Evolutionary conservation across 805 yeast species (phyloP).

Genomic region (Zygosaccharomyces gambellarensis): DNA sequence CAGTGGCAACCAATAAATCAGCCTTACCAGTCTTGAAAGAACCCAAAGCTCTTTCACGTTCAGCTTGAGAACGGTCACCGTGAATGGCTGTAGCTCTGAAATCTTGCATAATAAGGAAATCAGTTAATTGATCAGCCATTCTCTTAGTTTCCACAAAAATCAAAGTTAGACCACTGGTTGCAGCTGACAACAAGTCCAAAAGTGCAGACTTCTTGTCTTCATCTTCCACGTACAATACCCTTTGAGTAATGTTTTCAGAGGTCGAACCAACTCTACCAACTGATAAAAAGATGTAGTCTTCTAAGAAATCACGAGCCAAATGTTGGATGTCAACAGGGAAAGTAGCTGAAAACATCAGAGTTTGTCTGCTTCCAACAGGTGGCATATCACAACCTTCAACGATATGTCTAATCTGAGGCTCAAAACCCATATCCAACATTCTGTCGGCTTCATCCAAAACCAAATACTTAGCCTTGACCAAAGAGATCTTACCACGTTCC

Average conservation of each 20-base stretch:
- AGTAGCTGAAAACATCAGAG: conserved; percentile 97
- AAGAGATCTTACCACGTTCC: conserved; percentile 90
- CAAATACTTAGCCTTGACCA: conserved; percentile 84
- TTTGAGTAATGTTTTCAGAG: conserved; percentile 96
- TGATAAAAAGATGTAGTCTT: conserved; percentile 90
- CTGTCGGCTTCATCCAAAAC: conserved; percentile 99
- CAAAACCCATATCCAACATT: conserved; percentile 99
- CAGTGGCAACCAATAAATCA: conserved; percentile 96
- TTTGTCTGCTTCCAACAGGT: conserved; percentile 82
- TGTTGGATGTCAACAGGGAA: conserved; percentile 97
- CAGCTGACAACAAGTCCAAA: conserved; percentile 78
- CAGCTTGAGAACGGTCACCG: conserved; percentile 97
- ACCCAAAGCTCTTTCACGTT: conserved; percentile 95
- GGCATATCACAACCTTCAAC: conserved; percentile 99
- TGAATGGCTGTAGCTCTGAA: conserved; percentile 98
- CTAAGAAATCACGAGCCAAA: conserved; percentile 95
- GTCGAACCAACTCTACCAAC: conserved; percentile 99
- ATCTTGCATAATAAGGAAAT: conserved; percentile 79
- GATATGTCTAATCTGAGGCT: conserved; percentile 97
- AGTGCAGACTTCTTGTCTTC: conserved; percentile 87
- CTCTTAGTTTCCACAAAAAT: conserved; percentile 98
- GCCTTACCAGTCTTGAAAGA: conserved; percentile 89
- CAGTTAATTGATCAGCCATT: conserved; percentile 95
- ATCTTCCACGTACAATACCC: conserved; percentile 85
- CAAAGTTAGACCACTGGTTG: conserved; percentile 80